Evolutionary conservation across 805 yeast genomes (phyloP).

Genomic region (Cyberlindnera veronae): DNA sequence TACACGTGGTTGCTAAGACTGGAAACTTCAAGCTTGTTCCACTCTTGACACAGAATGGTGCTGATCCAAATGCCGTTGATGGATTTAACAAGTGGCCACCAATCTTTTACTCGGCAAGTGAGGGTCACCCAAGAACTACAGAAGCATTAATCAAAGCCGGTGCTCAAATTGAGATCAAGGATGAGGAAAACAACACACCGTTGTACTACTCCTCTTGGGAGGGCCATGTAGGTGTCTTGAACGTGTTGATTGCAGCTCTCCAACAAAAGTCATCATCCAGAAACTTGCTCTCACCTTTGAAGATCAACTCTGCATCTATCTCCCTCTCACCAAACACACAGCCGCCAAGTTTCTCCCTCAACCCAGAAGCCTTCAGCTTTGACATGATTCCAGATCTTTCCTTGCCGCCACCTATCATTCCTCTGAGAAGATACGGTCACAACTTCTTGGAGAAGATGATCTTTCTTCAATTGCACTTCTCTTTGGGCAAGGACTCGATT

Average conservation of each 20-base stretch:
- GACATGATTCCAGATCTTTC: slow-evolving; percentile 87
- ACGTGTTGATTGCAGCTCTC: slow-evolving; percentile 50
- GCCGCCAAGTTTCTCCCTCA: slow-evolving; percentile 23
- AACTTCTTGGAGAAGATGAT: slow-evolving; percentile 90
- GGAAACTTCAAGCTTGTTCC: slow-evolving; percentile 73
- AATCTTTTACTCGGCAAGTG: slow-evolving; percentile 82
- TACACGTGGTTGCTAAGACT: slow-evolving; percentile 84
- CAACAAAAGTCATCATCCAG: slow-evolving; percentile 14
- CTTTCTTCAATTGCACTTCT: slow-evolving; percentile 72
- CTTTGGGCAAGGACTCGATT: slow-evolving; percentile 41
- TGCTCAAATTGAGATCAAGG: slow-evolving; percentile 64
- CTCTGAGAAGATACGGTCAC: slow-evolving; percentile 91
- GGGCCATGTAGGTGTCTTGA: slow-evolving; percentile 81
- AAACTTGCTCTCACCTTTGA: slow-evolving; percentile 26
- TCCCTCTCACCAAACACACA: slow-evolving; percentile 11
- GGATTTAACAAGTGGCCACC: slow-evolving; percentile 94
- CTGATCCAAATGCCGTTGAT: slow-evolving; percentile 74
- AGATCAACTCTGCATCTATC: slow-evolving; percentile 10
- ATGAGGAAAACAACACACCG: slow-evolving; percentile 78
- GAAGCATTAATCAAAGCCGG: slow-evolving; percentile 66
- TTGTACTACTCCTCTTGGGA: slow-evolving; percentile 90
- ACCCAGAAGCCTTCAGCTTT: slow-evolving; percentile 35
- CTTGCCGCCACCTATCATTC: slow-evolving; percentile 94
- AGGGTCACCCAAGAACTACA: slow-evolving; percentile 74
- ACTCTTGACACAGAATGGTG: slow-evolving; percentile 65